phyloP scores from a whole-genome alignment of 306 rosid species.

The Dicorynia guianensis region DNA sequence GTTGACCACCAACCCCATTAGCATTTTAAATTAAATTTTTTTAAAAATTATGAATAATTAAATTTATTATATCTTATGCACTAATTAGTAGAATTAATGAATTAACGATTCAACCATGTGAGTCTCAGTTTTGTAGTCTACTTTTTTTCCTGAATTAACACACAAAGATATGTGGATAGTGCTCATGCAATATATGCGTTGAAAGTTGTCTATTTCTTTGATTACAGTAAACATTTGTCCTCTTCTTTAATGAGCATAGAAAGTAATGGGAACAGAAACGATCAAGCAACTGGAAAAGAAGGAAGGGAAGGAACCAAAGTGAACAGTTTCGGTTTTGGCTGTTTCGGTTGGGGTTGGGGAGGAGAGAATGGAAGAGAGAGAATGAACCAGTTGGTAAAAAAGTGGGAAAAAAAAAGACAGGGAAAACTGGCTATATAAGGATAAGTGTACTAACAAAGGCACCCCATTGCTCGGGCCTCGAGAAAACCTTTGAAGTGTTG shows the following conservation, averaged over 20 bases:
- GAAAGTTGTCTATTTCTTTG: slow-evolving; percentile 34
- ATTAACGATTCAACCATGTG: no score
- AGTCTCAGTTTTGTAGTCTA: no score
- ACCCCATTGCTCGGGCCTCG: slow-evolving; percentile 81
- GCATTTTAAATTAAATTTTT: no score
- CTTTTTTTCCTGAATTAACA: no score
- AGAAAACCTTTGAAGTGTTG: slow-evolving; percentile 69
- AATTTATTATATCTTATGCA: no score
- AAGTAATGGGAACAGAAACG: slow-evolving; percentile 60
- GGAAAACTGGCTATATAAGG: slow-evolving; percentile 19
- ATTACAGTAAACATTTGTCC: slow-evolving; percentile 46
- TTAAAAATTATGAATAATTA: no score
- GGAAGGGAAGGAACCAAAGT: slow-evolving; percentile 38
- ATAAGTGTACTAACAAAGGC: slow-evolving; percentile 51
- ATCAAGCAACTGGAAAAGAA: slow-evolving; percentile 40
- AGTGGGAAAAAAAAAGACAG: slow-evolving; percentile 44
- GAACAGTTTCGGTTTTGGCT: slow-evolving; percentile 70
- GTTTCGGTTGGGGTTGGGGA: slow-evolving; percentile 29
- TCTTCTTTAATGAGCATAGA: slow-evolving; percentile 41
- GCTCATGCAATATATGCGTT: background rate
- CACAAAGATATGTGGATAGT: no score
- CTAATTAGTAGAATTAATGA: no score
- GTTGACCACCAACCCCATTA: no score
- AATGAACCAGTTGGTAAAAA: slow-evolving; percentile 30
- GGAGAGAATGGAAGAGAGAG: slow-evolving; percentile 14